phyloP scores from a whole-genome alignment of 2,329 filamentous ascomycete genomes.

The Knoxdaviesia capensis region DNA sequence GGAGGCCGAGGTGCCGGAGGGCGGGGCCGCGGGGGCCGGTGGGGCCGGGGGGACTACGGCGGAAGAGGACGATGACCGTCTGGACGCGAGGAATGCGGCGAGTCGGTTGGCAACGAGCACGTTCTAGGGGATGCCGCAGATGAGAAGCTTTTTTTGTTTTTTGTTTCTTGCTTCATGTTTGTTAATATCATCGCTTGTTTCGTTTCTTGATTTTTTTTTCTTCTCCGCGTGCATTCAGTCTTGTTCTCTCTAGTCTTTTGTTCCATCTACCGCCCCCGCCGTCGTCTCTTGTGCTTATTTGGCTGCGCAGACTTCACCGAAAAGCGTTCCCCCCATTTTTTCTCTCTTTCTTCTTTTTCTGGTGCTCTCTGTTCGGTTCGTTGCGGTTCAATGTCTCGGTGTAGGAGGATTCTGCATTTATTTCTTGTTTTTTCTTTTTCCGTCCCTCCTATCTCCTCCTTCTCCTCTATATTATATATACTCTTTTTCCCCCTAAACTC shows the following conservation, averaged over 20 bases:
- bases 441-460: too few relatives aligned
- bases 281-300: too few relatives aligned
- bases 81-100: slow-evolving; percentile 90
- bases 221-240: background rate
- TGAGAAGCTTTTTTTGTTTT: background rate
- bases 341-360: background rate
- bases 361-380: background rate
- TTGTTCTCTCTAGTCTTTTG: too few relatives aligned
- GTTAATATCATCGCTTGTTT: background rate
- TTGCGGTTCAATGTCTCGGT: too few relatives aligned
- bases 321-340: background rate
- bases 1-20: slow-evolving; percentile 44
- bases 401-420: too few relatives aligned
- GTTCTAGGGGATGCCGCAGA: slow-evolving; percentile 32
- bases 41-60: slow-evolving; percentile 15
- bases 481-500: too few relatives aligned
- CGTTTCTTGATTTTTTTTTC: background rate
- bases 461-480: too few relatives aligned
- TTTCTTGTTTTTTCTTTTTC: too few relatives aligned
- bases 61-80: slow-evolving; percentile 54
- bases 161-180: background rate
- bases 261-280: too few relatives aligned
- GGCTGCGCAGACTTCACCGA: too few relatives aligned
- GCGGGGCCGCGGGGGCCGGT: slow-evolving; percentile 28
- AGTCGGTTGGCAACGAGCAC: slow-evolving; percentile 87